Evolutionary conservation across 2,329 filamentous ascomycete species (phyloP), one percentile per base, ranked within the genome.

Genomic region (Aureobasidium lini): DNA sequence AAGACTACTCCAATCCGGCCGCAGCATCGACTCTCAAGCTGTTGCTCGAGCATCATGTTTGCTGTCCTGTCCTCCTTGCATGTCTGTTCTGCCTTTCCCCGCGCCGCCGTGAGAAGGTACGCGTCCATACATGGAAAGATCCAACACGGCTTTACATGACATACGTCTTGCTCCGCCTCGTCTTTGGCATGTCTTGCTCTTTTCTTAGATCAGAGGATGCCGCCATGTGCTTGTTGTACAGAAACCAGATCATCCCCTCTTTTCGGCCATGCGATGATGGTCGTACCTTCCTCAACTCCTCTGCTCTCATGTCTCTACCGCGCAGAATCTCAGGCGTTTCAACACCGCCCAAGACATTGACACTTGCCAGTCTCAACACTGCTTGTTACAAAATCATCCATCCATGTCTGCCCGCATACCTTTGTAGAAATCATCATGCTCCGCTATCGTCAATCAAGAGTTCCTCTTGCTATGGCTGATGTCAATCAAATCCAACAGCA

Each of bases 391-490:
- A 9, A 56, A 16, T 7, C 54, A 48, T 57, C 39, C 9, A 48
- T 49, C 43, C 5, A 36, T 59, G 36, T 37, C 34, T 47, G 40
- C 37, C 23, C 28, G 23, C 18, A n/a, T 31, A 23, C 11, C 48
- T 46, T 37, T 37, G 23, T 36, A 56, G 16, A 36, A 37, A 16
- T 15, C 39, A 56, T 44, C 28, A 71, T 72, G 69, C 65, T 71
- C 15, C 67, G 64, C n/a, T 65, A 62, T 47, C 63, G 63, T 7
- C 61, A 68, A 15, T 66, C 69, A 11, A 65, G 63, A 34, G 63
- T 72, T 60, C 60, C 62, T 7, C 66, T 71, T 52, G 68, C 64
- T 11, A 50, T 62, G 28, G 61, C 64, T 29, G 70, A 72, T 59
- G 60, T 70, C 31, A 54, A 59, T 23, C 67, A 66, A 36, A 63